phyloP scores from a whole-genome alignment of 169 alveolate genomes.

The Plasmodium cynomolgi region DNA sequence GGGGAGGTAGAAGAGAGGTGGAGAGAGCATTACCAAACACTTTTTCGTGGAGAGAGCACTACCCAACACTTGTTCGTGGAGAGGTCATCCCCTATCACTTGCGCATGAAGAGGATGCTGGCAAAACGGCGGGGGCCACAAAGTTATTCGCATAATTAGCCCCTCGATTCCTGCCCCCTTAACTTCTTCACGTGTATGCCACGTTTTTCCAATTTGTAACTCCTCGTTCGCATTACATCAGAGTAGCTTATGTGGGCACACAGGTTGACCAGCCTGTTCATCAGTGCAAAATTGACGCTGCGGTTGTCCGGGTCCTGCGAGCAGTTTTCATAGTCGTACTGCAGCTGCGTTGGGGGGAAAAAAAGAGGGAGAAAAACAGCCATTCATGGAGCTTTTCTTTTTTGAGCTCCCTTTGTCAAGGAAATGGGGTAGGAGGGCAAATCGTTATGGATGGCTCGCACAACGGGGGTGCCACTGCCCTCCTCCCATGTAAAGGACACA shows the following conservation, averaged over 20 bases:
- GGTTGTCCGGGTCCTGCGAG: not conserved
- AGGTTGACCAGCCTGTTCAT: constrained; percentile 34
- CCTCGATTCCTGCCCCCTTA: not conserved
- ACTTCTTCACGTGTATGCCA: not conserved
- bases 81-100: not conserved
- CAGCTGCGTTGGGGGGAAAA: constrained; percentile 8
- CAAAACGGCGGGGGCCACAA: not conserved
- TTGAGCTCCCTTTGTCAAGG: not conserved
- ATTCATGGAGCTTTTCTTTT: not conserved
- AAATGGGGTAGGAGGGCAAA: not conserved
- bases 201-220: not conserved
- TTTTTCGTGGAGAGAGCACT: not conserved
- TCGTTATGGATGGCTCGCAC: not conserved
- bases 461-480: too few species aligned
- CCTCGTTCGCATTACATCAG: constrained; percentile 28
- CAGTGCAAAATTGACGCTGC: not conserved
- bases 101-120: not conserved
- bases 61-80: too few species aligned
- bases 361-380: not conserved
- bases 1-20: not conserved
- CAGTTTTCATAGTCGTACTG: constrained; percentile 53
- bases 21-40: not conserved
- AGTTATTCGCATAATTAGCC: not conserved
- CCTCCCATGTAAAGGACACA: not conserved
- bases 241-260: constrained; percentile 33